A percentile compares a stretch with the other conserved stretches of the same genome.
Evolutionary conservation across 1,284 basidiomycete genomes (phyloP).

Genomic region (Naganishia albida): DNA sequence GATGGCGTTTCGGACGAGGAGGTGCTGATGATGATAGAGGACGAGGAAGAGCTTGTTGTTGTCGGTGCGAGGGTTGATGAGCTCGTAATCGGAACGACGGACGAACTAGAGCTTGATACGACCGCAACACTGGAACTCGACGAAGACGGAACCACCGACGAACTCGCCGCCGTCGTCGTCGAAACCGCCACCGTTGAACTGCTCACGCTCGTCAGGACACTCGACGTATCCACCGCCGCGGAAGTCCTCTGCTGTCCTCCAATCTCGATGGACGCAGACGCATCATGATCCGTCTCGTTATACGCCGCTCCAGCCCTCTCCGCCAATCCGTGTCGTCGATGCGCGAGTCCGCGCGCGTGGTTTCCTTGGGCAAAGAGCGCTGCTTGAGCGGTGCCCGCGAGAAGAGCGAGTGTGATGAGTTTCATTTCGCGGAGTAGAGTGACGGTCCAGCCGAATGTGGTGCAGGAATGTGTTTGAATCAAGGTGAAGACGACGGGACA

Average conservation of each 20-base stretch:
- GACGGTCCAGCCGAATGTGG: slow-evolving; percentile 4
- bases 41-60: not conserved
- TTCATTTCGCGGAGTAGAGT: not conserved
- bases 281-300: slow-evolving; percentile 25
- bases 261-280: slow-evolving; percentile 6
- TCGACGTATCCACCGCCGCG: not conserved
- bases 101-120: not conserved
- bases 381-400: slow-evolving; percentile 5
- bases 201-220: not conserved
- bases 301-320: slow-evolving; percentile 28
- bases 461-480: not conserved
- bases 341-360: slow-evolving; percentile 16
- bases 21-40: slow-evolving; percentile 7
- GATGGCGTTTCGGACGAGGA: not conserved
- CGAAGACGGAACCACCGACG: not conserved
- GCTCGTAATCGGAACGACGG: not conserved
- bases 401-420: not conserved
- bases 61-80: not conserved
- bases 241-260: slow-evolving; percentile 5
- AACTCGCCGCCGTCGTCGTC: slow-evolving; percentile 5
- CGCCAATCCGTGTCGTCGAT: not conserved
- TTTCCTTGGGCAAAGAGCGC: slow-evolving; percentile 13
- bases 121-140: not conserved
- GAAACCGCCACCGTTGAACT: not conserved
- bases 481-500: not conserved